Conservation (phyloP, 345 rosid genomes). For the Eucalyptus regnans region DNA sequence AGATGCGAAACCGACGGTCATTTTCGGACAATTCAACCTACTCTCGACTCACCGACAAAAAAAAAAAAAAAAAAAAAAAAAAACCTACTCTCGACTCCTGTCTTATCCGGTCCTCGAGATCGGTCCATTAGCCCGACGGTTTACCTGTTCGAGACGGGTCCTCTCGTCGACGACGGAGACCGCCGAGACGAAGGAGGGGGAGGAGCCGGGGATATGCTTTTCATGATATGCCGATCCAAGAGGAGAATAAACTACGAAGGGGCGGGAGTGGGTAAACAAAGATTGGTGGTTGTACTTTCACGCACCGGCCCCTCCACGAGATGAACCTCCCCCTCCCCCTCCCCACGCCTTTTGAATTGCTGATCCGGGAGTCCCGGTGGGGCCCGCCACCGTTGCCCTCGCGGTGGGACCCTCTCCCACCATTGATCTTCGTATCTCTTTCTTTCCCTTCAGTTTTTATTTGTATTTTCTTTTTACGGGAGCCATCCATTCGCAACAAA, state of each 20-base stretch:
- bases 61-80: no score
- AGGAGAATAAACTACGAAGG: background rate
- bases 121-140: background rate
- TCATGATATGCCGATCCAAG: background rate
- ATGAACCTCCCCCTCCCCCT: background rate
- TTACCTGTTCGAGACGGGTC: background rate
- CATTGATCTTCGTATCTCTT: background rate
- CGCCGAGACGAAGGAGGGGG: background rate
- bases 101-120: background rate
- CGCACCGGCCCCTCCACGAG: background rate
- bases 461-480: background rate
- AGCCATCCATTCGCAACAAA: no score
- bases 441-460: background rate
- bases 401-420: background rate
- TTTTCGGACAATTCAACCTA: background rate
- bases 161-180: background rate
- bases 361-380: background rate
- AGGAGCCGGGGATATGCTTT: background rate
- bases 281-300: background rate
- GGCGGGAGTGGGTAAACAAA: background rate
- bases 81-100: background rate
- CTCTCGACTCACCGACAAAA: background rate
- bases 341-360: background rate
- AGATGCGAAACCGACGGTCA: accelerated
- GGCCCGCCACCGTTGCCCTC: background rate